phyloP scores from a whole-genome alignment of 1,284 basidiomycete species.

The Gymnopus androsaceus region DNA sequence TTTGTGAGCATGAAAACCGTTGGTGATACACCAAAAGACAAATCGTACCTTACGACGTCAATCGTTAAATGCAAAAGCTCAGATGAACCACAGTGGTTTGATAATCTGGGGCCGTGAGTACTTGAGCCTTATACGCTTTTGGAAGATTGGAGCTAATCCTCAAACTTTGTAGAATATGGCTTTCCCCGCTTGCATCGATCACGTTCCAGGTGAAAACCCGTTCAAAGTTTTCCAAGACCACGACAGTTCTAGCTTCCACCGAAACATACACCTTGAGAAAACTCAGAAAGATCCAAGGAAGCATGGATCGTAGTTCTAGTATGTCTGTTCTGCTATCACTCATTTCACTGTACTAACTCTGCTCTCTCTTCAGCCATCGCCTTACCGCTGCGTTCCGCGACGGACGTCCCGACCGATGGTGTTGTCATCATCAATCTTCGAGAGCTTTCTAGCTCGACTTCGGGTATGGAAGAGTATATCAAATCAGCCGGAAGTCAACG shows the following conservation, averaged over 20 bases:
- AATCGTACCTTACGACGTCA: slow-evolving; percentile 3
- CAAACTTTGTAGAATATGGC: background rate
- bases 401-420: background rate
- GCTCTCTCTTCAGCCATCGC: background rate
- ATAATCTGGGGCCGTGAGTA: slow-evolving; percentile 11
- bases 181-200: background rate
- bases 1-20: slow-evolving; percentile 6
- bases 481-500: slow-evolving; percentile 1
- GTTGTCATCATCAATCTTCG: slow-evolving; percentile 6
- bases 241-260: background rate
- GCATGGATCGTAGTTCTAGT: slow-evolving; percentile 5
- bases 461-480: slow-evolving; percentile 10
- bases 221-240: slow-evolving; percentile 10
- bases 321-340: background rate
- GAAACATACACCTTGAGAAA: slow-evolving; percentile 1
- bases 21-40: slow-evolving; percentile 4
- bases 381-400: slow-evolving; percentile 3
- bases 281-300: slow-evolving; percentile 9
- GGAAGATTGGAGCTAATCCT: background rate
- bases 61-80: slow-evolving; percentile 2
- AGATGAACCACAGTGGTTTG: slow-evolving; percentile 11
- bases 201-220: slow-evolving; percentile 7
- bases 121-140: too few species aligned
- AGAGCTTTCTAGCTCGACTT: slow-evolving; percentile 4
- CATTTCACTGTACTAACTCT: too few species aligned